Percentiles rank a stretch among this genome's conserved stretches.
Conservation (phyloP, 139 green algal species). For the Micractinium sp. region DNA sequence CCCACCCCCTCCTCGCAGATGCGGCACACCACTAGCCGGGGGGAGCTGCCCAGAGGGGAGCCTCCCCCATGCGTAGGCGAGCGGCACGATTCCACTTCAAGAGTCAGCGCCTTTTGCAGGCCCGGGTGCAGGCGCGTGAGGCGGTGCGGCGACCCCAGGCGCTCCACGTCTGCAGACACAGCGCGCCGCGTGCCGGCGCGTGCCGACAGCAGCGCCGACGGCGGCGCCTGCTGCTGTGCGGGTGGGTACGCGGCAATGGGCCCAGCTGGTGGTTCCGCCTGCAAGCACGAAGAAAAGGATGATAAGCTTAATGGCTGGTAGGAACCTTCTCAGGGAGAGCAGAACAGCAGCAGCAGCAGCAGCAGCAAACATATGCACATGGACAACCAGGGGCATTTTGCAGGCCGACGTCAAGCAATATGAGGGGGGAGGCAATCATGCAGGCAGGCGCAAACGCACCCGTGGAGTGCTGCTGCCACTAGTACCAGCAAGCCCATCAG, state of each 20-base stretch:
- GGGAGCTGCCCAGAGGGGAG: neutral
- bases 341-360: neutral
- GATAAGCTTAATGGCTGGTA: neutral
- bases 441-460: no score
- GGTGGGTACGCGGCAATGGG: neutral
- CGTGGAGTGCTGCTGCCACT: no score
- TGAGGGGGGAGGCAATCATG: no score
- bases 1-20: slow-evolving; percentile 58
- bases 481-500: neutral
- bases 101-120: slow-evolving; percentile 13
- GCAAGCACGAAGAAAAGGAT: neutral
- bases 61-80: neutral
- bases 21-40: slow-evolving; percentile 47
- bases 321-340: neutral
- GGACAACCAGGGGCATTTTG: no score
- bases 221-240: neutral
- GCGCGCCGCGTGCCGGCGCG: neutral
- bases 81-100: slow-evolving; percentile 16
- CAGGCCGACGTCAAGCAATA: no score
- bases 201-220: neutral
- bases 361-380: neutral
- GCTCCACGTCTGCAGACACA: slow-evolving; percentile 28
- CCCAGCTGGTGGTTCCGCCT: neutral
- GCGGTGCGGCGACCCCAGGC: neutral
- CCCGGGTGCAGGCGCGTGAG: slow-evolving; percentile 32